These are phyloP conservation scores for Priceomyces castillae DNA, from an alignment of 805 yeast species.

Conservation along the genomic window DNA sequence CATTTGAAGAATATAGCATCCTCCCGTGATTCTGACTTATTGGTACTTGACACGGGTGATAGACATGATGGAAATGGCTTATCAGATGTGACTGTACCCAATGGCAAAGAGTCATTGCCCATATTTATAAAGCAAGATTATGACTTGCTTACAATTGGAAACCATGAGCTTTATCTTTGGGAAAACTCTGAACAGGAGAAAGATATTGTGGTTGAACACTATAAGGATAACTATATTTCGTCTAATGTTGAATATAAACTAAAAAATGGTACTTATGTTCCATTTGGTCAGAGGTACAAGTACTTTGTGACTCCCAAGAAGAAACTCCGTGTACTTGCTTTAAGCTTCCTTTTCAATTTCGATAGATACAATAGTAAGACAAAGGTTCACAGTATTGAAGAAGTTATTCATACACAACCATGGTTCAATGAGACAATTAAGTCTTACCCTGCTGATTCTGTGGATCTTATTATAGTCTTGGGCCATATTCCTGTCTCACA, in stretches of 20 bases:
- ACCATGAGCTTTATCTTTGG: conserved; percentile 80
- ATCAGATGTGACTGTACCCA: conserved; percentile 72
- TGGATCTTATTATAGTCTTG: conserved; percentile 67
- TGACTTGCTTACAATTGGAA: conserved; percentile 82
- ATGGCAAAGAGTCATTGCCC: conserved; percentile 61
- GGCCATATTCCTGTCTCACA: conserved; percentile 73
- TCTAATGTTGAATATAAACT: conserved; percentile 65
- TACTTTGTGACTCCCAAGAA: conserved; percentile 63
- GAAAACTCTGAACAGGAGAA: conserved; percentile 66
- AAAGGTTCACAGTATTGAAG: conserved; percentile 59
- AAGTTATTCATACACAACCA: conserved; percentile 44
- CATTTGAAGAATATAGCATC: conserved; percentile 49
- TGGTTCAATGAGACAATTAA: conserved; percentile 61
- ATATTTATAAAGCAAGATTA: conserved; percentile 65
- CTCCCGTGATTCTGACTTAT: conserved; percentile 53
- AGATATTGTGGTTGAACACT: conserved; percentile 54
- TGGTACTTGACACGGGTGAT: conserved; percentile 87
- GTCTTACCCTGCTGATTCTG: conserved; percentile 28
- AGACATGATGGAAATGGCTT: conserved; percentile 93
- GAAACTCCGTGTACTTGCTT: conserved; percentile 53
- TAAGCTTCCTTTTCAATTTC: conserved; percentile 82
- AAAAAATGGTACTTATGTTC: conserved; percentile 45
- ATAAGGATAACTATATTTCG: conserved; percentile 62
- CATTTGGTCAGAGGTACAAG: conserved; percentile 66
- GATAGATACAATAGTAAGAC: conserved; percentile 55